Conservation (phyloP, 345 rosid species). For the Salix arbutifolia region DNA sequence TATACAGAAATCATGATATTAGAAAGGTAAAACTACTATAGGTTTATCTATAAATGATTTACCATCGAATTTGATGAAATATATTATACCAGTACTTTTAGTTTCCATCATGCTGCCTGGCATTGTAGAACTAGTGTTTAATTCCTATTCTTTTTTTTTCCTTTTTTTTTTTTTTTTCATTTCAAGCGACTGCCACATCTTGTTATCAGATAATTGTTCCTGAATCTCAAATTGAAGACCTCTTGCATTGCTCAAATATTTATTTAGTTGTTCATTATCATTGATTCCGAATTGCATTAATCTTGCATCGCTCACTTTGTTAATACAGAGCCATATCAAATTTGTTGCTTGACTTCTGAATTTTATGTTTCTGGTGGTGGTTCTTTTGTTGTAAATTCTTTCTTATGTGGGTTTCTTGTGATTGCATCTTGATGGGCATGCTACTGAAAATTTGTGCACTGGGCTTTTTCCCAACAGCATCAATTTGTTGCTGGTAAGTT, state of each 20-base stretch:
- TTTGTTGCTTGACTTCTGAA: neutral
- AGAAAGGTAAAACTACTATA: slow-evolving; percentile 55
- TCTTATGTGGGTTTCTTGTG: slow-evolving; percentile 26
- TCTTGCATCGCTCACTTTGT: neutral
- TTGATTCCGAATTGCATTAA: neutral
- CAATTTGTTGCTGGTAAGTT: slow-evolving; percentile 93
- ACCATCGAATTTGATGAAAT: neutral
- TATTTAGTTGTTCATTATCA: neutral
- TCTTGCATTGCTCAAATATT: neutral
- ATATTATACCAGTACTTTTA: neutral
- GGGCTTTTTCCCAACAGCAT: slow-evolving; percentile 54
- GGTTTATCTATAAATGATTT: neutral
- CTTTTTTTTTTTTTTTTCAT: neutral
- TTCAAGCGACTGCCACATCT: neutral
- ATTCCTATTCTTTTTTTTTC: neutral
- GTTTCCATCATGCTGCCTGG: neutral
- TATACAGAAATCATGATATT: slow-evolving; percentile 90
- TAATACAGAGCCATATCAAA: neutral
- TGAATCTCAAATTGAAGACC: neutral
- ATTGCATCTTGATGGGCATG: slow-evolving; percentile 34
- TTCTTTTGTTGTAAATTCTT: slow-evolving; percentile 10
- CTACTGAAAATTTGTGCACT: slow-evolving; percentile 12
- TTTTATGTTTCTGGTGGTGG: neutral
- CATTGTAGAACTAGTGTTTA: neutral
- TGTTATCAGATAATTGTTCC: too few relatives aligned